phyloP scores from a whole-genome alignment of 192 early-diverging fungal species.

The Lobosporangium transversale region DNA sequence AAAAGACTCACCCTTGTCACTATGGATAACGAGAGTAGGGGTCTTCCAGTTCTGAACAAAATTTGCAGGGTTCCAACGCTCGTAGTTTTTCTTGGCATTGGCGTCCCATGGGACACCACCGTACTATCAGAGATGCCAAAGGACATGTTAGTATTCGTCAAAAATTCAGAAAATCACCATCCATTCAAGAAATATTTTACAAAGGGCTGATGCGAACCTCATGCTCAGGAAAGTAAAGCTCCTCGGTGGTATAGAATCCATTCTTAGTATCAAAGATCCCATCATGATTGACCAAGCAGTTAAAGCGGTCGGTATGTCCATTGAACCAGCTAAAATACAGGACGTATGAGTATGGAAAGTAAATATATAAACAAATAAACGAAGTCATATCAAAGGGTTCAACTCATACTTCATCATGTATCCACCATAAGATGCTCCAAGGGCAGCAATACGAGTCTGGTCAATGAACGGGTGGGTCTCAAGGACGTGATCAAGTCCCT shows the following conservation, averaged over 20 bases:
- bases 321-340: slow-evolving; percentile 71
- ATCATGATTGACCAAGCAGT: slow-evolving; percentile 76
- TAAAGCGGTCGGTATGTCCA: slow-evolving; percentile 74
- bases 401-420: slow-evolving; percentile 74
- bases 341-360: background rate
- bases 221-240: slow-evolving; percentile 82
- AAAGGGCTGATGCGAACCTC: too few relatives aligned
- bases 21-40: slow-evolving; percentile 83
- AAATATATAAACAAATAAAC: background rate
- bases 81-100: slow-evolving; percentile 60
- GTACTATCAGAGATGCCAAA: slow-evolving; percentile 48
- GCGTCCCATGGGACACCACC: slow-evolving; percentile 70
- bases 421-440: slow-evolving; percentile 84
- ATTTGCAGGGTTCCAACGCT: slow-evolving; percentile 75
- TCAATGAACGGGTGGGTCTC: slow-evolving; percentile 67
- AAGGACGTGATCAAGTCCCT: slow-evolving; percentile 71
- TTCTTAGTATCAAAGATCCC: slow-evolving; percentile 71
- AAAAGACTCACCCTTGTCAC: slow-evolving; percentile 55
- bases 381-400: background rate
- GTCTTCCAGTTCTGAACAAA: slow-evolving; percentile 78
- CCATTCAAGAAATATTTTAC: too few relatives aligned
- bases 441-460: slow-evolving; percentile 60
- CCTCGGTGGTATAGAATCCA: slow-evolving; percentile 78
- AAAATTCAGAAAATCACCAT: too few relatives aligned
- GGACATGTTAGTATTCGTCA: background rate